A percentile compares a stretch with the other conserved stretches of the same genome.
Conservation (phyloP, 2,329 filamentous ascomycete species). For the Chrysoporthe austroafricana region DNA sequence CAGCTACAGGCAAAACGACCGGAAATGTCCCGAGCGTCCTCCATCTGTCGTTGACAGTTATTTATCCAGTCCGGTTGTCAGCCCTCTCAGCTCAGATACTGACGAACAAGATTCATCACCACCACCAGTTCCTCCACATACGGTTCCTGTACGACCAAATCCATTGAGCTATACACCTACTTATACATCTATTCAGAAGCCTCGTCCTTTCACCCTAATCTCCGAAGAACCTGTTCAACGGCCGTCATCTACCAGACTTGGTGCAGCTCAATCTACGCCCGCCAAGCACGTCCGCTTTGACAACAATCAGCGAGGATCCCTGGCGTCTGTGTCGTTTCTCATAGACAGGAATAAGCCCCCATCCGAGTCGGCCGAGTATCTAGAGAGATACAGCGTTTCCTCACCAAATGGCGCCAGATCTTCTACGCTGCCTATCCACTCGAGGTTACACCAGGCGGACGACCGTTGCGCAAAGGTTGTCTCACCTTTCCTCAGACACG, state of each 20-base stretch:
- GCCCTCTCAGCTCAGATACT: neutral
- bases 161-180: neutral
- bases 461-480: neutral
- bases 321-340: neutral
- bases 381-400: constrained; percentile 38
- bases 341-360: constrained; percentile 11
- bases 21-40: constrained; percentile 6
- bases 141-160: neutral
- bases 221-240: constrained; percentile 26
- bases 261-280: constrained; percentile 7
- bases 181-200: constrained; percentile 9
- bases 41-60: constrained; percentile 22
- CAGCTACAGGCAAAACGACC: constrained; percentile 22
- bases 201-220: constrained; percentile 22
- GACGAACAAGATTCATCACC: constrained; percentile 3
- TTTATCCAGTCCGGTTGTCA: constrained; percentile 16
- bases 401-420: neutral
- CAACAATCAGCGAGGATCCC: neutral
- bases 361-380: constrained; percentile 40
- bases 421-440: neutral
- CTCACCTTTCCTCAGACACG: neutral
- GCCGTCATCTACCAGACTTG: constrained; percentile 10
- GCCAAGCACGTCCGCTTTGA: constrained; percentile 24
- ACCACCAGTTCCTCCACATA: constrained; percentile 20
- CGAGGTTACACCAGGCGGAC: neutral